These are phyloP conservation scores for Leucocoprinus birnbaumii DNA, from an alignment of 768 basidiomycete species.

Conservation along the genomic window DNA sequence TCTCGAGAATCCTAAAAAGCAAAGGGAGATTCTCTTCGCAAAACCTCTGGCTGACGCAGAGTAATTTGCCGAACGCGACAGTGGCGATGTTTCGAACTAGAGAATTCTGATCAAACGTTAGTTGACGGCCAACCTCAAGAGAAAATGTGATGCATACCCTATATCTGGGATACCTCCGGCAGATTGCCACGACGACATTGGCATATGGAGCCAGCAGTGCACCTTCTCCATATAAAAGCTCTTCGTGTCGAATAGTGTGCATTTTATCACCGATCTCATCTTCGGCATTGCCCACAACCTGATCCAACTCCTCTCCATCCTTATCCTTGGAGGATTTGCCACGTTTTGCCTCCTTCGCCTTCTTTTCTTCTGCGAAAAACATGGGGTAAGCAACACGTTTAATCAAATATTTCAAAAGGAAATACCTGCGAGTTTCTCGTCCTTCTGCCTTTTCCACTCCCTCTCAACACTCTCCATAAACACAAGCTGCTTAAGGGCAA, in stretches of 20 bases:
- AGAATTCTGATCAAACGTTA: slow-evolving; percentile 56
- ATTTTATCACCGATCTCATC: slow-evolving; percentile 97
- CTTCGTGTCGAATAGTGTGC: slow-evolving; percentile 77
- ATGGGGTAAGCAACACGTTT: too few relatives aligned
- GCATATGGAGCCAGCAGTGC: slow-evolving; percentile 86
- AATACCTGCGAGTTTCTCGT: slow-evolving; percentile 78
- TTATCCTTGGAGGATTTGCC: slow-evolving; percentile 51
- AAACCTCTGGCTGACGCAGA: slow-evolving; percentile 92
- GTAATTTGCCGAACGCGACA: slow-evolving; percentile 90
- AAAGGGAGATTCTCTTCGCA: slow-evolving; percentile 88
- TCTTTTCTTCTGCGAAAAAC: slow-evolving; percentile 24
- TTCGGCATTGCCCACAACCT: slow-evolving; percentile 95
- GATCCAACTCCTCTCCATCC: slow-evolving; percentile 87
- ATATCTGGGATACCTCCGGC: slow-evolving; percentile 87
- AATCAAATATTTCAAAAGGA: too few relatives aligned
- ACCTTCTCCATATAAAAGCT: slow-evolving; percentile 79
- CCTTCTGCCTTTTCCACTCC: slow-evolving; percentile 96
- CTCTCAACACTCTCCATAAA: slow-evolving; percentile 94
- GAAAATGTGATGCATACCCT: slow-evolving; percentile 55
- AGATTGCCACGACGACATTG: slow-evolving; percentile 87
- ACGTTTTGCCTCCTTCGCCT: slow-evolving; percentile 50
- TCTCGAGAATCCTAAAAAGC: slow-evolving; percentile 93
- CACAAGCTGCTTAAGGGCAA: slow-evolving; percentile 96
- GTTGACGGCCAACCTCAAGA: neutral
- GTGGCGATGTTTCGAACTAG: slow-evolving; percentile 85